Evolutionary conservation across 441 rosid genomes (phyloP).

Genomic region (Adansonia madagascariensis): DNA sequence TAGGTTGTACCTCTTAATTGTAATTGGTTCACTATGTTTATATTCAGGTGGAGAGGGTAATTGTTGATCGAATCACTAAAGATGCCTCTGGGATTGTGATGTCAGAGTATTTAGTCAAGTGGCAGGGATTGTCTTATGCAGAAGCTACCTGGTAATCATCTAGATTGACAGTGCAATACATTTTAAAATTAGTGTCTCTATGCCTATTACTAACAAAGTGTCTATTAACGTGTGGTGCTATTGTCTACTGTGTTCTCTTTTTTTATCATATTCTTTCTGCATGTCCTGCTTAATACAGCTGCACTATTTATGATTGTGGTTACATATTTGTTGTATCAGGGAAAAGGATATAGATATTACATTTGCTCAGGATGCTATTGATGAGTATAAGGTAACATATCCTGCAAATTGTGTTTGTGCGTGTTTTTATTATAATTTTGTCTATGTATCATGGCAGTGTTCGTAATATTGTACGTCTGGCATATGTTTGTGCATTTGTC

Average conservation of each 20-base stretch:
- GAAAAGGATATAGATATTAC: conserved; percentile 90
- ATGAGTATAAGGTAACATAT: conserved; percentile 81
- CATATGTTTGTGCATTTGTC: background rate
- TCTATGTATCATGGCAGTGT: background rate
- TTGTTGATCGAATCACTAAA: conserved; percentile 83
- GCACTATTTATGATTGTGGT: conserved; percentile 23
- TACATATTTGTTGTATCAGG: conserved; percentile 52
- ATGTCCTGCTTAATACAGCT: background rate
- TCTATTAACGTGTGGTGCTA: background rate
- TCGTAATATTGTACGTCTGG: background rate
- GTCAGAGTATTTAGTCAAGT: conserved; percentile 94
- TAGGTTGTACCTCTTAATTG: conserved; percentile 17
- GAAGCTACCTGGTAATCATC: conserved; percentile 96
- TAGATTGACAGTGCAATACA: conserved; percentile 4
- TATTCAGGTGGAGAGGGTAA: conserved; percentile 89
- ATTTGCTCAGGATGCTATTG: conserved; percentile 94
- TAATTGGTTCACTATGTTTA: conserved; percentile 30
- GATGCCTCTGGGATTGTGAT: conserved; percentile 72
- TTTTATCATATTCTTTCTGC: background rate
- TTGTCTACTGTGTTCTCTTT: conserved; percentile 19
- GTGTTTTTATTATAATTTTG: background rate
- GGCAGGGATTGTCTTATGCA: conserved; percentile 99
- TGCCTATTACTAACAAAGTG: background rate
- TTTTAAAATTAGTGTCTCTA: conserved; percentile 11
- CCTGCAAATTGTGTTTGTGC: background rate